Conservation (phyloP, 768 basidiomycete species). For the Pisolithus microcarpus region DNA sequence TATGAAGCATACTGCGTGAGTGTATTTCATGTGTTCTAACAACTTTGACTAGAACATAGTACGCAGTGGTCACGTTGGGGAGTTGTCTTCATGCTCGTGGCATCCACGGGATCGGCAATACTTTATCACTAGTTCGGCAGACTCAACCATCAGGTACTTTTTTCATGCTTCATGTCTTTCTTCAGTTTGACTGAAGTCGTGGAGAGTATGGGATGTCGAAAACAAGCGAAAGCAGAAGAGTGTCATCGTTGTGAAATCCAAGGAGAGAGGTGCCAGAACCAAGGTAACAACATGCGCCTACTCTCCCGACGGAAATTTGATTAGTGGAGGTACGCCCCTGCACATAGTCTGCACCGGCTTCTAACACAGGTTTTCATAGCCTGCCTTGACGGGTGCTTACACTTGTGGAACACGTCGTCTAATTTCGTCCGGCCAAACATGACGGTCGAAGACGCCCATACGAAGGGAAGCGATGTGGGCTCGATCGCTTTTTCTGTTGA, state of each 20-base stretch:
- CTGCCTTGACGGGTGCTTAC: slow-evolving; percentile 85
- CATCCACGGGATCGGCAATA: slow-evolving; percentile 78
- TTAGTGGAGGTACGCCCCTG: slow-evolving; percentile 69
- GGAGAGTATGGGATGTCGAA: slow-evolving; percentile 90
- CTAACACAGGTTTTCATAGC: slow-evolving; percentile 38
- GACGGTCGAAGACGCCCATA: slow-evolving; percentile 81
- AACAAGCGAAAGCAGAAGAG: slow-evolving; percentile 91
- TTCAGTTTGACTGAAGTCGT: slow-evolving; percentile 1
- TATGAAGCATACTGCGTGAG: slow-evolving; percentile 97
- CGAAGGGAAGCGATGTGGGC: slow-evolving; percentile 79
- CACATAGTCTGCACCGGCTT: not conserved
- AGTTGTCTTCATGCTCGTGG: slow-evolving; percentile 85
- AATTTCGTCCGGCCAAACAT: slow-evolving; percentile 91
- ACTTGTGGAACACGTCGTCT: slow-evolving; percentile 87
- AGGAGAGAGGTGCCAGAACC: slow-evolving; percentile 89
- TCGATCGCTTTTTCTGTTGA: slow-evolving; percentile 87
- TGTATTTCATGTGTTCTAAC: slow-evolving; percentile 12
- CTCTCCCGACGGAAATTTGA: slow-evolving; percentile 81
- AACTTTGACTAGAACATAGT: slow-evolving; percentile 2
- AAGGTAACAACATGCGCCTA: slow-evolving; percentile 85
- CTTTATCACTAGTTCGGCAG: slow-evolving; percentile 92
- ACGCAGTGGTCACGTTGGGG: slow-evolving; percentile 85
- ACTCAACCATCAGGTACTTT: slow-evolving; percentile 84
- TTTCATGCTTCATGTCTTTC: slow-evolving; percentile 1
- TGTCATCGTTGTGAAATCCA: slow-evolving; percentile 94